A percentile compares a stretch with the other conserved stretches of the same genome.
phyloP scores from a whole-genome alignment of 441 rosid species.

The Arabidopsis lyrata region DNA sequence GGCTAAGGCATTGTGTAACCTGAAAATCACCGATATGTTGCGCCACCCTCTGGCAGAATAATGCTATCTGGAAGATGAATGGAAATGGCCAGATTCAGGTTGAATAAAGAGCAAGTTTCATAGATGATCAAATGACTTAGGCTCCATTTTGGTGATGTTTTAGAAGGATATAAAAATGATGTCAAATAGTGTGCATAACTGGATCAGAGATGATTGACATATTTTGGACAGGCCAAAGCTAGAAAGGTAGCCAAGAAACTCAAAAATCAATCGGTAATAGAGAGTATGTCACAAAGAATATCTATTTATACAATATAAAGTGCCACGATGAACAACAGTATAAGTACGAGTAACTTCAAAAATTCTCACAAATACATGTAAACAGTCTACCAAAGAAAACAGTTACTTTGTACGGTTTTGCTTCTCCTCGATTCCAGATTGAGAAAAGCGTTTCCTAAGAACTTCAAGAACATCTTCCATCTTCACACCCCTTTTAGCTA shows the following conservation, averaged over 20 bases:
- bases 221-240: background rate
- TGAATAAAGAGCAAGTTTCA: background rate
- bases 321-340: no score
- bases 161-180: no score
- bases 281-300: no score
- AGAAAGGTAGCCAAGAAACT: no score
- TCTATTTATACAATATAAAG: no score
- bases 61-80: background rate
- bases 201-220: background rate
- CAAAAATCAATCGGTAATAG: no score
- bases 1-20: no score
- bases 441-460: slow-evolving; percentile 69
- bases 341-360: no score
- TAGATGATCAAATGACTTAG: no score
- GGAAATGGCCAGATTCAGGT: no score
- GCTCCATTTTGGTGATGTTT: no score
- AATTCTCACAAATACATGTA: background rate
- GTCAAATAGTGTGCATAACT: background rate
- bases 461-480: slow-evolving; percentile 68
- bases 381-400: background rate
- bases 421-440: slow-evolving; percentile 82
- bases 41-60: background rate
- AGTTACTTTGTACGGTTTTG: slow-evolving; percentile 50
- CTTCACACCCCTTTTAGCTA: slow-evolving; percentile 59
- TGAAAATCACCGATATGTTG: no score